Evolutionary conservation across 2,329 filamentous ascomycete species (phyloP), one percentile per base, ranked within the genome.

Genomic region (Botrytis squamosa): DNA sequence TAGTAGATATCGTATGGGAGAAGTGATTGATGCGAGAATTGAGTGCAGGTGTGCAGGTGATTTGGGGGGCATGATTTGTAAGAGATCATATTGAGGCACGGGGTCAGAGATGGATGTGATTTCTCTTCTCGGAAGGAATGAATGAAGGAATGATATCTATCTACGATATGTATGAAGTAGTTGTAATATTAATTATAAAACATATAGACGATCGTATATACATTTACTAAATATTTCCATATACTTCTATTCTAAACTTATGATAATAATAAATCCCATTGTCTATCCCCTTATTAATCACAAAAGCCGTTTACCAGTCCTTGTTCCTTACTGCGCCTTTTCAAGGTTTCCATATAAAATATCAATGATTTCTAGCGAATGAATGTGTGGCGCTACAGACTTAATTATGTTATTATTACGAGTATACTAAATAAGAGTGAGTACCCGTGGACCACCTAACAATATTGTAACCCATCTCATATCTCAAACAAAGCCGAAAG

Each of bases 401-500:
- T 22, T 46, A 42, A 42, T 40, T 40, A 40, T 40, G 40, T 40
- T 40, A 40, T 40, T 46, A 46, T 20, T 1, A 20, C 1, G 6
- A 46, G 20, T 20, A 52, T 12, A n/a, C 49, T 52, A n/a, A 49
- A 52, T 14, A n/a, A 52, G 49, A 38, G 29, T 42, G 12, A 14
- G 2, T 42, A 42, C 40, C 40, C 40, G 40, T 42, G 40, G 40
- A 44, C 62, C 29, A 66, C 40, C 64, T 67, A 55, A 29, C 42
- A 20, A 40, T 25, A 22, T 18, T 40, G 12, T 25, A n/a, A 38
- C 46, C 64, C 46, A 67, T 52, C 46, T 29, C 62, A 66, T 49
- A 69, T 59, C 65, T 62, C 71, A 73, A 73, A 68, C 71, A 69
- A 59, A 68, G 71, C 64, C 60, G 55, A 62, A 33, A 70, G 62